These are phyloP conservation scores for Acorus gramineus DNA, from an alignment of 106 monocot species.

Conservation along the genomic window DNA sequence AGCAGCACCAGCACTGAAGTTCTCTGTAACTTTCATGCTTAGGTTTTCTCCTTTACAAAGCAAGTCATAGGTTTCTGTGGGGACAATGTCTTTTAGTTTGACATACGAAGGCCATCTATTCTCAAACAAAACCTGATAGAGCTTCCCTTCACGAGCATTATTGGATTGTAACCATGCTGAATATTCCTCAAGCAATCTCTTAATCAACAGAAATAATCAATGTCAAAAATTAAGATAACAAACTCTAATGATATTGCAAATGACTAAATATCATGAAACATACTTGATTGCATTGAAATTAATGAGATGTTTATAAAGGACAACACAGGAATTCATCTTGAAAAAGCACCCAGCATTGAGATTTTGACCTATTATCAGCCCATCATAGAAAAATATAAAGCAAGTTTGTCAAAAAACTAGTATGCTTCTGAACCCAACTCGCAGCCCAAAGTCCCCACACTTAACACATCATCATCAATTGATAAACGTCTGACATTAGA, in stretches of 20 bases:
- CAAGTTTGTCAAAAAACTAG: too few species aligned
- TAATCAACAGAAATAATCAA: constrained; percentile 8
- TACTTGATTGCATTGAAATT: not conserved
- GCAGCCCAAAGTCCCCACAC: too few species aligned
- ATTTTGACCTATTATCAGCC: too few species aligned
- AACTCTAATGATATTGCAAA: too few species aligned
- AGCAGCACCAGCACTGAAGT: constrained; percentile 71
- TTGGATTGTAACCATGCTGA: constrained; percentile 62
- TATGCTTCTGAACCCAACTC: too few species aligned
- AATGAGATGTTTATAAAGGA: not conserved
- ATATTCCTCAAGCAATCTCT: constrained; percentile 73
- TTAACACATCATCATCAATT: too few species aligned
- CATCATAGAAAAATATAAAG: too few species aligned
- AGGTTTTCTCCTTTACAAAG: constrained; percentile 23
- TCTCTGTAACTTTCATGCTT: constrained; percentile 43
- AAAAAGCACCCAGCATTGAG: too few species aligned
- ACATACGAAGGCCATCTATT: constrained; percentile 26
- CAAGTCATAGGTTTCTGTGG: constrained; percentile 18
- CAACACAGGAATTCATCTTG: not conserved
- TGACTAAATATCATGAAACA: not conserved
- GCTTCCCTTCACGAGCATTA: constrained; percentile 36
- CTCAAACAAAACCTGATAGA: constrained; percentile 37
- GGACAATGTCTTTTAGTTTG: constrained; percentile 1
- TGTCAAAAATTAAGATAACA: not conserved
- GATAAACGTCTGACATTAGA: too few species aligned